Evolutionary conservation across 73 alveolate species (phyloP).

Genomic region (Blepharisma stoltei): DNA sequence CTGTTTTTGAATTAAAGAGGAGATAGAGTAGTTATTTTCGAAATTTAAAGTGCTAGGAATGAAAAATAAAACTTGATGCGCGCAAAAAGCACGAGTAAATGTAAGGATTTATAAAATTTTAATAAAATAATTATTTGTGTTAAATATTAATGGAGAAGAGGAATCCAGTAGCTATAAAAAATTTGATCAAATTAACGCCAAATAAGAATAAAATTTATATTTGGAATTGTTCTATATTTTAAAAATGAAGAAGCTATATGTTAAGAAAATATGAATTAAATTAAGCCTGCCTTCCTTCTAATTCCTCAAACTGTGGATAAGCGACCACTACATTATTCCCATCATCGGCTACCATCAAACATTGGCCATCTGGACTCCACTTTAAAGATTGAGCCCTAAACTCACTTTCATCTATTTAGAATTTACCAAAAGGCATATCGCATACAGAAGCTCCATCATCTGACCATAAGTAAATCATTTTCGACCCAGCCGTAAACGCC

Average conservation of each 20-base stretch:
- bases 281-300: not conserved
- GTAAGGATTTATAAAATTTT: not conserved
- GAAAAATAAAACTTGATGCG: not conserved
- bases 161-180: too few relatives aligned
- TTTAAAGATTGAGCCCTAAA: conserved; percentile 58
- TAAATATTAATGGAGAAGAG: too few relatives aligned
- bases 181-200: too few relatives aligned
- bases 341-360: conserved; percentile 60
- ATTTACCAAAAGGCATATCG: conserved; percentile 53
- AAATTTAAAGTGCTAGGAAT: not conserved
- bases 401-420: conserved; percentile 43
- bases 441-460: conserved; percentile 73
- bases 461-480: conserved; percentile 74
- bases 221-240: too few relatives aligned
- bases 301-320: conserved; percentile 60
- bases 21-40: not conserved
- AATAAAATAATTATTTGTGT: not conserved
- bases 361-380: conserved; percentile 86
- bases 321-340: conserved; percentile 67
- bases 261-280: too few relatives aligned
- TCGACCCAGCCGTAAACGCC: conserved; percentile 67
- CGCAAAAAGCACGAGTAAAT: not conserved
- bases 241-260: too few relatives aligned
- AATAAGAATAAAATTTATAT: too few relatives aligned
- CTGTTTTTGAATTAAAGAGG: not conserved